Evolutionary conservation across 306 rosid species (phyloP).

Genomic region (Dryas alaskensis): DNA sequence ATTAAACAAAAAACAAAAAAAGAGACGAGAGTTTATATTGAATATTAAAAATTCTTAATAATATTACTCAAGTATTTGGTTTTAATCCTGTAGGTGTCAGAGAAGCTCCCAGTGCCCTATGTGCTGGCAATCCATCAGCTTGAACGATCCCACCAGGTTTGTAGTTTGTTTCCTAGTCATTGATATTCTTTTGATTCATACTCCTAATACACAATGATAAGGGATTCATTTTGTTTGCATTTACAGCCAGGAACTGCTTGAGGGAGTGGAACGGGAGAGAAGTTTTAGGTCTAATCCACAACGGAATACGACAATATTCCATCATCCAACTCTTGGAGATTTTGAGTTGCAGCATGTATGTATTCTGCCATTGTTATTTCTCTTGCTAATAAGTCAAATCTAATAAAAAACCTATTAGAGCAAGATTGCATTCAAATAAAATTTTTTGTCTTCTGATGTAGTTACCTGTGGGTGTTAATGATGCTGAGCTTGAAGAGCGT

Average conservation of each 20-base stretch:
- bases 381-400: slow-evolving; percentile 5
- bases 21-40: too few relatives aligned
- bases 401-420: not conserved
- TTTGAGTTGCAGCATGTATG: slow-evolving; percentile 92
- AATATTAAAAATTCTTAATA: slow-evolving; percentile 3
- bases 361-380: slow-evolving; percentile 30
- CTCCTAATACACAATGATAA: not conserved
- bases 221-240: slow-evolving; percentile 9
- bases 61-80: slow-evolving; percentile 3
- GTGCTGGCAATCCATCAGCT: slow-evolving; percentile 96
- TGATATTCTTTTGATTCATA: slow-evolving; percentile 16
- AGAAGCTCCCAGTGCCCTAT: slow-evolving; percentile 99
- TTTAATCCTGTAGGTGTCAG: slow-evolving; percentile 68
- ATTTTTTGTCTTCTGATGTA: slow-evolving; percentile 36
- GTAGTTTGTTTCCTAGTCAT: slow-evolving; percentile 7
- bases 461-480: slow-evolving; percentile 91
- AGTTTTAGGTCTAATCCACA: slow-evolving; percentile 68
- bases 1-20: not conserved
- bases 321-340: slow-evolving; percentile 94
- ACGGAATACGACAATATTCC: slow-evolving; percentile 85
- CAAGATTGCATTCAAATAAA: slow-evolving; percentile 21
- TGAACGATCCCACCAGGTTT: slow-evolving; percentile 93
- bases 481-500: slow-evolving; percentile 95
- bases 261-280: slow-evolving; percentile 87
- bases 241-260: slow-evolving; percentile 89